phyloP scores from a whole-genome alignment of 2,329 filamentous ascomycete species.

The Arthrobotrys conoides region DNA sequence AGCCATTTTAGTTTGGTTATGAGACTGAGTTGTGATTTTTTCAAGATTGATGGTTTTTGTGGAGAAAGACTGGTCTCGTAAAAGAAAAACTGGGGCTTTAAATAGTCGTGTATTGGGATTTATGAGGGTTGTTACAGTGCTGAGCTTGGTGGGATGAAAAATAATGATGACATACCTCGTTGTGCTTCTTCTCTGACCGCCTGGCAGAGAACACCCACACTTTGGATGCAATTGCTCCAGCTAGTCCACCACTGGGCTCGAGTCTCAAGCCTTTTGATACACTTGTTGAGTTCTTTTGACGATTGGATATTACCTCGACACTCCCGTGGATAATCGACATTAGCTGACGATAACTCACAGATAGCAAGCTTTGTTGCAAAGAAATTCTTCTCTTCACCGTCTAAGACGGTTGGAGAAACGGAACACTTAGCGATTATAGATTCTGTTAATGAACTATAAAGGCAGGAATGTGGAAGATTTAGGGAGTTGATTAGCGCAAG shows the following conservation, averaged over 20 bases:
- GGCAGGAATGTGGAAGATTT: slow-evolving; percentile 65
- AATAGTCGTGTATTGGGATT: too few relatives aligned
- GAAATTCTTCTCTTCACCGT: slow-evolving; percentile 60
- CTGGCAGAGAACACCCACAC: slow-evolving; percentile 62
- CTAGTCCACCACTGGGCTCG: slow-evolving; percentile 64
- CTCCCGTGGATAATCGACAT: slow-evolving; percentile 62
- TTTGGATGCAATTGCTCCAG: slow-evolving; percentile 64
- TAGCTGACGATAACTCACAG: slow-evolving; percentile 63
- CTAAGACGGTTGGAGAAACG: slow-evolving; percentile 29
- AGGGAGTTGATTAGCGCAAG: slow-evolving; percentile 62
- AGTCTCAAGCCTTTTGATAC: slow-evolving; percentile 62
- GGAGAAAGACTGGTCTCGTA: too few relatives aligned
- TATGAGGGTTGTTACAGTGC: background rate
- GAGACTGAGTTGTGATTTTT: too few relatives aligned
- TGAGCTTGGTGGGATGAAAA: background rate
- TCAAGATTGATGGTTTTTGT: too few relatives aligned
- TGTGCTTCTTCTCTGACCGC: slow-evolving; percentile 63
- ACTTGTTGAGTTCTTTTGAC: slow-evolving; percentile 54
- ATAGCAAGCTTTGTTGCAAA: slow-evolving; percentile 63
- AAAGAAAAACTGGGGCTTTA: too few relatives aligned
- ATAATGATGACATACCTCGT: slow-evolving; percentile 48
- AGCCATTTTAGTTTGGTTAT: too few relatives aligned
- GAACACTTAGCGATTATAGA: slow-evolving; percentile 54
- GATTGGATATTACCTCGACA: slow-evolving; percentile 58
- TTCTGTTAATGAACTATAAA: slow-evolving; percentile 52